phyloP scores from a whole-genome alignment of 2,329 filamentous ascomycete genomes.

The Neonectria sp. region DNA sequence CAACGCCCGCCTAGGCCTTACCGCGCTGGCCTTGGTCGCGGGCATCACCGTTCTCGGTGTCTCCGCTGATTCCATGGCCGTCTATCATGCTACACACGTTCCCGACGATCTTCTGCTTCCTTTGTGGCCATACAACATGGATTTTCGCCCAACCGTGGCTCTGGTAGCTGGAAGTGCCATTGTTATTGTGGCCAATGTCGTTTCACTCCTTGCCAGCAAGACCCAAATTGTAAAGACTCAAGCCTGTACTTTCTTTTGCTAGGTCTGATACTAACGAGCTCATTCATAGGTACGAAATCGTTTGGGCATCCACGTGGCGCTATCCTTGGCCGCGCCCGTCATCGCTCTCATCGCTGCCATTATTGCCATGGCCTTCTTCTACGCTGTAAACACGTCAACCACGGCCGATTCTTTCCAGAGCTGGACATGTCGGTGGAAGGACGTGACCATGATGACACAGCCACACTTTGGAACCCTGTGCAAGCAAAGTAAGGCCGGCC shows the following conservation, averaged over 20 bases:
- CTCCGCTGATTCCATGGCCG: conserved; percentile 67
- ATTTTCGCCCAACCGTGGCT: conserved; percentile 70
- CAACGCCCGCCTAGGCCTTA: conserved; percentile 63
- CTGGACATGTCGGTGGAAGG: conserved; percentile 74
- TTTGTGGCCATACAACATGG: conserved; percentile 72
- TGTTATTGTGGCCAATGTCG: conserved; percentile 63
- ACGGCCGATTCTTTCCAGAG: conserved; percentile 70
- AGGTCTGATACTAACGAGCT: conserved; percentile 31
- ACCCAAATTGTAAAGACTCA: conserved; percentile 63
- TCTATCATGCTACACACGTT: conserved; percentile 70
- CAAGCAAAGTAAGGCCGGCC: conserved; percentile 67
- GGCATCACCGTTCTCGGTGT: conserved; percentile 69
- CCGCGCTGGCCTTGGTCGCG: conserved; percentile 64
- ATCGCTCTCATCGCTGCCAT: conserved; percentile 58
- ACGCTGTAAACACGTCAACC: conserved; percentile 67
- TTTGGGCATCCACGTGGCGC: conserved; percentile 32
- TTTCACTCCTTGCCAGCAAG: conserved; percentile 66
- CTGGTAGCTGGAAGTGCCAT: conserved; percentile 67
- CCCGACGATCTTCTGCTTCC: conserved; percentile 64
- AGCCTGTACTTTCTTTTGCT: conserved; percentile 20
- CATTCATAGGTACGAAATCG: conserved; percentile 41
- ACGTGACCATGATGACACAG: conserved; percentile 65
- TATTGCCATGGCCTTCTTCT: conserved; percentile 71
- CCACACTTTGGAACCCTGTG: conserved; percentile 72
- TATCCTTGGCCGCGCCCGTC: conserved; percentile 48